Conservation (phyloP, 805 yeast genomes). For the Saccharomycopsis fermentans region DNA sequence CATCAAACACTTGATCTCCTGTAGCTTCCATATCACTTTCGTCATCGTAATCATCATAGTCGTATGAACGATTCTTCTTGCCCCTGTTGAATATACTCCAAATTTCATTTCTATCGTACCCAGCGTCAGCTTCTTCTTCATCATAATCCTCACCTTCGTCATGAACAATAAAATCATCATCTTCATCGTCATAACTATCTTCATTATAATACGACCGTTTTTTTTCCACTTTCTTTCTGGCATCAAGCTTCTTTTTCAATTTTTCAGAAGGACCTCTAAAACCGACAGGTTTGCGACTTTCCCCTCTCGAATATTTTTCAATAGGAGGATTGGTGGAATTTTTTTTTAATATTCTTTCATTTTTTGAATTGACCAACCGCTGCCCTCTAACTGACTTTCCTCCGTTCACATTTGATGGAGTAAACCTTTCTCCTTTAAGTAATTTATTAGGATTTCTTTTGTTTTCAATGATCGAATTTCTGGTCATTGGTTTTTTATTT, state of each 20-base stretch:
- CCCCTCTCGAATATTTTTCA: not conserved
- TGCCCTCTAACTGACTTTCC: not conserved
- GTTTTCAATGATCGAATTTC: not conserved
- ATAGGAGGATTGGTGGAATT: not conserved
- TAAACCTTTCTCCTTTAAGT: not conserved
- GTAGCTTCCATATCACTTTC: conserved; percentile 85
- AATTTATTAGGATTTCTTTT: not conserved
- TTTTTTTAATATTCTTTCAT: not conserved
- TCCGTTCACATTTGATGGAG: not conserved
- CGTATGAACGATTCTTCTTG: conserved; percentile 36
- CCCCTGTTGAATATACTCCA: conserved; percentile 79
- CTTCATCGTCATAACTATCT: conserved; percentile 32
- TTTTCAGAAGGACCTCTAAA: conserved; percentile 50
- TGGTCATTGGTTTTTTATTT: conserved; percentile 13
- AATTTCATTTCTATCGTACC: conserved; percentile 75
- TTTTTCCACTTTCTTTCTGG: conserved; percentile 22
- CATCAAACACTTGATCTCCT: conserved; percentile 78
- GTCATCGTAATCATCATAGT: conserved; percentile 34
- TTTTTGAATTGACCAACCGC: not conserved
- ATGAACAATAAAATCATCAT: conserved; percentile 49
- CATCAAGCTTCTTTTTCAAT: conserved; percentile 37
- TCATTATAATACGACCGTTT: conserved; percentile 23
- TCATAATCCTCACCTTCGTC: conserved; percentile 35
- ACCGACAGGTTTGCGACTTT: not conserved
- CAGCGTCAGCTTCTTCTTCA: conserved; percentile 26